Conservation (phyloP, 306 rosid genomes). For the Vigna radiata region DNA sequence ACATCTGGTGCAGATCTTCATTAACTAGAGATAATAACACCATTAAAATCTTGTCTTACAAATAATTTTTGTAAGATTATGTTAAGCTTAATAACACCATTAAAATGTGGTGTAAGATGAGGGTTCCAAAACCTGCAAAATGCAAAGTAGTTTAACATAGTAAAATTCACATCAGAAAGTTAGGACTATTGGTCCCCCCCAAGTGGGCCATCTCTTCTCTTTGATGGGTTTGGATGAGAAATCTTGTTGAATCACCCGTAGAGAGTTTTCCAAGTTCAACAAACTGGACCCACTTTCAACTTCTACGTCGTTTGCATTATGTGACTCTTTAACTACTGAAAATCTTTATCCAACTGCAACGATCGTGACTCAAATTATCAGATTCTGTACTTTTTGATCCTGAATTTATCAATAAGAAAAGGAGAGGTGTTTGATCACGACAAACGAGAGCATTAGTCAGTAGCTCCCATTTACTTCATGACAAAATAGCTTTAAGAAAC, state of each 20-base stretch:
- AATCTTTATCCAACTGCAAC: conserved; percentile 42
- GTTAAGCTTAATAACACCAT: too few relatives aligned
- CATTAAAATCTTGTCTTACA: too few relatives aligned
- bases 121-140: background rate
- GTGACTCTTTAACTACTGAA: conserved; percentile 53
- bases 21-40: too few relatives aligned
- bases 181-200: conserved; percentile 30
- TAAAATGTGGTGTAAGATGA: too few relatives aligned
- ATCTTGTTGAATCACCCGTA: conserved; percentile 44
- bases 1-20: too few relatives aligned
- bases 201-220: background rate
- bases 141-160: background rate
- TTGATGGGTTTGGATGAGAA: conserved; percentile 54
- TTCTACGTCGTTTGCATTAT: conserved; percentile 41
- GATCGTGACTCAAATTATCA: conserved; percentile 45
- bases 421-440: conserved; percentile 19
- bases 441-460: background rate
- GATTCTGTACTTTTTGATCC: conserved; percentile 22
- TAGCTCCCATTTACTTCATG: conserved; percentile 11
- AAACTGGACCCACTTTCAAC: conserved; percentile 58
- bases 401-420: conserved; percentile 28
- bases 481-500: conserved; percentile 6
- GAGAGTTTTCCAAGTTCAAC: conserved; percentile 54
- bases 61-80: too few relatives aligned
- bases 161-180: conserved; percentile 2